Conservation (phyloP, 306 rosid species). For the Quillaja saponaria region DNA sequence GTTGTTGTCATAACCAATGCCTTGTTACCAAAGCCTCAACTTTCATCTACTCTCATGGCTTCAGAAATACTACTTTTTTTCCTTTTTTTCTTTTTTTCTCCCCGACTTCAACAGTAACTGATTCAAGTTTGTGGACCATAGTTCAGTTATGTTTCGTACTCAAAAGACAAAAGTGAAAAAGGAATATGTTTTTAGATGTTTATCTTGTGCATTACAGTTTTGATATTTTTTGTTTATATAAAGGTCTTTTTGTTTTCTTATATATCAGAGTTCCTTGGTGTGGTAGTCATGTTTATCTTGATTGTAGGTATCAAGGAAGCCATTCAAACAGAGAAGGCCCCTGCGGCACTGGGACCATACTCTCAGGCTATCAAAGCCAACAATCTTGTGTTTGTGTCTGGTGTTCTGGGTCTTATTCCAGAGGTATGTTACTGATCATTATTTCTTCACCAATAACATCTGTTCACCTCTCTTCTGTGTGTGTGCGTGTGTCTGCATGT, state of each 20-base stretch:
- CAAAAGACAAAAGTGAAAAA: no score
- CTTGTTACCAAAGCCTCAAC: neutral
- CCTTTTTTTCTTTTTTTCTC: neutral
- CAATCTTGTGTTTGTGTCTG: constrained; percentile 78
- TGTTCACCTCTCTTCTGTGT: neutral
- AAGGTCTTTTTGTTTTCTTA: neutral
- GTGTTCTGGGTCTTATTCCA: constrained; percentile 87
- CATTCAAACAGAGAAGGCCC: constrained; percentile 86
- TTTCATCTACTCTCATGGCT: neutral
- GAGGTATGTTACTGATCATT: constrained; percentile 53
- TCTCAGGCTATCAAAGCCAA: constrained; percentile 92
- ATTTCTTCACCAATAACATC: neutral
- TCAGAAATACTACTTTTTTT: neutral
- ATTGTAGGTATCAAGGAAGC: constrained; percentile 68
- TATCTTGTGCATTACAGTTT: neutral
- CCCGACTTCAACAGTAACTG: no score
- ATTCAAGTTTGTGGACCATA: no score
- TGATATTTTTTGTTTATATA: no score
- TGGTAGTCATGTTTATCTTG: constrained; percentile 15
- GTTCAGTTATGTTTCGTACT: no score
- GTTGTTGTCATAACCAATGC: neutral
- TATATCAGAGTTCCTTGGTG: constrained; percentile 6
- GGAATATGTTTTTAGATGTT: neutral
- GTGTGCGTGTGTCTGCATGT: constrained; percentile 5
- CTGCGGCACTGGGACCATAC: constrained; percentile 93